Conservation (phyloP, 148 eudicot species). For the Vaccinium macrocarpon region DNA sequence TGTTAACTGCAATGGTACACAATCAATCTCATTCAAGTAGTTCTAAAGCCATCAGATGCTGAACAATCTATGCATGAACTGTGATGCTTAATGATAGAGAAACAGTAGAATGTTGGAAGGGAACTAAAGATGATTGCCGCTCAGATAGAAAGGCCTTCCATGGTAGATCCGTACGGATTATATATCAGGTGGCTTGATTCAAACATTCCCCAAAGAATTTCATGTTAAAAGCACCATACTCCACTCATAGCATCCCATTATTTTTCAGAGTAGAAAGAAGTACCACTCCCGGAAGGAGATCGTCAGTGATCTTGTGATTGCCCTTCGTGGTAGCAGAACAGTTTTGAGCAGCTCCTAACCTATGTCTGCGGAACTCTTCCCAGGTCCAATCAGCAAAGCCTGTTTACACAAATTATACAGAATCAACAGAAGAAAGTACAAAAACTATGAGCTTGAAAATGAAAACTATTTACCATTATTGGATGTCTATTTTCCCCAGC, state of each 20-base stretch:
- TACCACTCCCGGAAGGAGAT: constrained; percentile 67
- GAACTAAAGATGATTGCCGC: not conserved
- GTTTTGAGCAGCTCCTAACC: constrained; percentile 92
- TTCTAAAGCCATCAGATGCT: not conserved
- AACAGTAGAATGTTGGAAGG: not conserved
- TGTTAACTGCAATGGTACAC: not conserved
- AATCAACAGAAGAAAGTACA: constrained; percentile 10
- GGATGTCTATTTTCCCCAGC: not conserved
- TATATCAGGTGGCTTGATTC: not conserved
- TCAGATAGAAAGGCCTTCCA: not conserved
- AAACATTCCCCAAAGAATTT: not conserved
- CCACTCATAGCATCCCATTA: not conserved
- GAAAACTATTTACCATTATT: not conserved
- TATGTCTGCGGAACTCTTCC: constrained; percentile 75
- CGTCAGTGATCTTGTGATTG: constrained; percentile 67
- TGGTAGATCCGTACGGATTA: not conserved
- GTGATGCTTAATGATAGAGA: not conserved
- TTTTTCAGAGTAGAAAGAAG: not conserved
- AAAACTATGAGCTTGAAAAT: not conserved
- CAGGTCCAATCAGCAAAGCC: constrained; percentile 92
- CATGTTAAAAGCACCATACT: not conserved
- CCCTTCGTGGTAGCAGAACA: constrained; percentile 94
- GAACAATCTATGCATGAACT: not conserved
- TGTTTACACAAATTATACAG: constrained; percentile 22
- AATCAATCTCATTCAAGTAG: constrained; percentile 5